These are phyloP conservation scores for Poteriospumella lacustris DNA, from an alignment of 108 stramenopile genomes.

Conservation along the genomic window DNA sequence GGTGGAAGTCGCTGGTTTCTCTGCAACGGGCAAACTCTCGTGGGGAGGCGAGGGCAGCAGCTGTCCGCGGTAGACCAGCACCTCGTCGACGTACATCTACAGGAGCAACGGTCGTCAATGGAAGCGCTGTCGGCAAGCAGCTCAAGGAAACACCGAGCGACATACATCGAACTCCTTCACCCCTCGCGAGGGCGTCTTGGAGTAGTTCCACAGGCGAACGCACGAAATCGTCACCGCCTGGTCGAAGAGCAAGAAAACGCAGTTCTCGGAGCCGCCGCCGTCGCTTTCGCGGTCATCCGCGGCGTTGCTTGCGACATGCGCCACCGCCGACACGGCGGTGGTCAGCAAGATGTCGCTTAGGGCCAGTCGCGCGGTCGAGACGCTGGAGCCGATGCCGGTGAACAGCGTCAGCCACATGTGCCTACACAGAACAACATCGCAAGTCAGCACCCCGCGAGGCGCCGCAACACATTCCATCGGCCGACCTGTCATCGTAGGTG, in stretches of 20 bases:
- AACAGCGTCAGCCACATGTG: constrained; percentile 40
- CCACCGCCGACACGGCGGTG: no score
- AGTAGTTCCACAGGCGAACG: constrained; percentile 40
- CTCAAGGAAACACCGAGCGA: not conserved
- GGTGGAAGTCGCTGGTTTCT: not conserved
- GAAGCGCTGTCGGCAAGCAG: not conserved
- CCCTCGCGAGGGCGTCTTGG: constrained; percentile 36
- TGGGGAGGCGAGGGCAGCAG: not conserved
- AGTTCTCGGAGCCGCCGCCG: no score
- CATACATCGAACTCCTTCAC: constrained; percentile 38
- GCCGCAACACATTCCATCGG: no score
- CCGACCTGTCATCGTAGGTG: constrained; percentile 25
- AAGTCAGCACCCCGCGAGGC: no score
- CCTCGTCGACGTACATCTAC: constrained; percentile 36
- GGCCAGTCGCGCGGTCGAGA: not conserved
- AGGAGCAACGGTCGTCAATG: no score
- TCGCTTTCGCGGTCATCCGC: no score
- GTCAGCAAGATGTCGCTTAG: not conserved
- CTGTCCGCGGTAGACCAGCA: constrained; percentile 28
- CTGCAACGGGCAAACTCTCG: not conserved
- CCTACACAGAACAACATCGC: no score
- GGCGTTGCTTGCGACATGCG: no score
- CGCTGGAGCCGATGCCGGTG: not conserved
- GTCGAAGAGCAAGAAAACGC: constrained; percentile 37
- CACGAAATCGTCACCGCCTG: constrained; percentile 27